phyloP scores from a whole-genome alignment of 768 basidiomycete genomes.

The Boletus vinaceobasis region DNA sequence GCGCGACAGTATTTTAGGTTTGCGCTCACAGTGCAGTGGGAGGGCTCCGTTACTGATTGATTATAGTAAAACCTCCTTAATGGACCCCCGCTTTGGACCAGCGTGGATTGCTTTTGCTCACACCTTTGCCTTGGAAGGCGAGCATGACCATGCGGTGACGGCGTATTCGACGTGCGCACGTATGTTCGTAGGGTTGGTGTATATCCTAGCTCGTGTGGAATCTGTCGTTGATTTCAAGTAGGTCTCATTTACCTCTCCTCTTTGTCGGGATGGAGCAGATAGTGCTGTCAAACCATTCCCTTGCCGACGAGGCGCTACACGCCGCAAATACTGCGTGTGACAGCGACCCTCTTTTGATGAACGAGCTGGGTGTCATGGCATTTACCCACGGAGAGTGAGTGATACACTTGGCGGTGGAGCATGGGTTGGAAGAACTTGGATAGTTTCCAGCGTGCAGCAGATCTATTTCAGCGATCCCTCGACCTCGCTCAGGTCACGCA shows the following conservation, averaged over 20 bases:
- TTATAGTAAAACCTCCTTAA: constrained; percentile 86
- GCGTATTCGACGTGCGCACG: constrained; percentile 96
- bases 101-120: constrained; percentile 99
- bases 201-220: background rate
- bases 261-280: constrained; percentile 99
- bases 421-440: constrained; percentile 26
- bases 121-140: constrained; percentile 94
- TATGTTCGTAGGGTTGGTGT: constrained; percentile 84
- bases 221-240: constrained; percentile 32
- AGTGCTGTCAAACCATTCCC: constrained; percentile 70
- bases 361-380: constrained; percentile 92
- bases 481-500: constrained; percentile 83
- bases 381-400: constrained; percentile 82
- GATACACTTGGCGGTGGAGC: background rate
- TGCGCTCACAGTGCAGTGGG: constrained; percentile 10
- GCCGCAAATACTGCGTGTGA: constrained; percentile 81
- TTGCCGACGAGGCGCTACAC: constrained; percentile 86
- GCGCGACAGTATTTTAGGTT: constrained; percentile 95
- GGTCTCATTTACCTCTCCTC: constrained; percentile 92
- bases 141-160: constrained; percentile 97
- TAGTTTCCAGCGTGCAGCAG: constrained; percentile 72
- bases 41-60: constrained; percentile 6
- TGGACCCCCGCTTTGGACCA: constrained; percentile 94
- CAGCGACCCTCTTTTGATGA: constrained; percentile 83
- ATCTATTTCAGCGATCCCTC: constrained; percentile 71